A percentile compares a stretch with the other conserved stretches of the same genome.
These are phyloP conservation scores for Pholiota microspora DNA, from an alignment of 768 basidiomycete genomes.

Conservation along the genomic window DNA sequence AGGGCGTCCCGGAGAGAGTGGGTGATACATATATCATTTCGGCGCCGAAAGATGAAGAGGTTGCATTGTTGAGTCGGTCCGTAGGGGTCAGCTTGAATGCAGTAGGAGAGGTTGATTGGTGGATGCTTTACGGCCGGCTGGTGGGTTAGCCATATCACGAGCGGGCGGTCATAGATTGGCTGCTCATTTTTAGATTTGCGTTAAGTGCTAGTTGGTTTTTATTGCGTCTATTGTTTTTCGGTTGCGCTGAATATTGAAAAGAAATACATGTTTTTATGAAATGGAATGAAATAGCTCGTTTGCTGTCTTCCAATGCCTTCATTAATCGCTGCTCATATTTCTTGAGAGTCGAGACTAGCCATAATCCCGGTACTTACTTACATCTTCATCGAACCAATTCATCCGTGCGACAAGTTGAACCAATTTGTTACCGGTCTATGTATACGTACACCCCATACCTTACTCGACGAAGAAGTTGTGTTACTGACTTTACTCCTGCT, in stretches of 20 bases:
- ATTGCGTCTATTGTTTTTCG: background rate
- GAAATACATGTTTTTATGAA: background rate
- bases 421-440: background rate
- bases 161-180: slow-evolving; percentile 1
- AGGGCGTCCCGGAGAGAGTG: slow-evolving; percentile 57
- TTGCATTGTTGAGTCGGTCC: background rate
- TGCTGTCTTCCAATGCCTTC: no score
- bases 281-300: background rate
- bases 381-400: no score
- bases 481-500: background rate
- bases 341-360: no score
- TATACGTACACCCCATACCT: background rate
- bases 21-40: background rate
- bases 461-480: background rate
- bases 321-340: no score
- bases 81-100: background rate
- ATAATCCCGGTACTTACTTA: no score
- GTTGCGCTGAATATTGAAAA: background rate
- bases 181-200: background rate
- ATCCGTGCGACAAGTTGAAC: background rate
- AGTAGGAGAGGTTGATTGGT: background rate
- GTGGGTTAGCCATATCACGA: background rate
- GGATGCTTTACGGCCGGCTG: background rate
- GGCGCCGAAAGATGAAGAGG: background rate
- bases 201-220: background rate